Percentiles rank a stretch among this genome's conserved stretches.
These are phyloP conservation scores for Crithidia bombi DNA, from an alignment of 208 protist genomes.

Conservation along the genomic window DNA sequence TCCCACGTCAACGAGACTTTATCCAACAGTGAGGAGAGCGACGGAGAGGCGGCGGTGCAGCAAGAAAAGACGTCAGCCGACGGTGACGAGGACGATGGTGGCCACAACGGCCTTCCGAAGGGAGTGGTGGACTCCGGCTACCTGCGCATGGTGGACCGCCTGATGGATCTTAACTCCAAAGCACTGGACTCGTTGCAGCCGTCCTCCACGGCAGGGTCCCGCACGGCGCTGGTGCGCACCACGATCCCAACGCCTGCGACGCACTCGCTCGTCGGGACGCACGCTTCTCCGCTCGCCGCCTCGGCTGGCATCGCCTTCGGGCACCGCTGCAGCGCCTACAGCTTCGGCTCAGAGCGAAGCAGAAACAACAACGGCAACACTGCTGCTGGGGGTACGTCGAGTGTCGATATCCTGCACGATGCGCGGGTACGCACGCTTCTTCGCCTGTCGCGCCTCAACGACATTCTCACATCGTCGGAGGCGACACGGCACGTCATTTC, in stretches of 20 bases:
- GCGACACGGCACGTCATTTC: slow-evolving; percentile 32
- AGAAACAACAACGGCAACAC: background rate
- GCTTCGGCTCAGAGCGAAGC: background rate
- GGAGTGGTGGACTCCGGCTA: slow-evolving; percentile 24
- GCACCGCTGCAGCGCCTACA: slow-evolving; percentile 7
- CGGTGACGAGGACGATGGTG: background rate
- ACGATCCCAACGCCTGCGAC: background rate
- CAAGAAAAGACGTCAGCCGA: background rate
- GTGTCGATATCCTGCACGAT: slow-evolving; percentile 39
- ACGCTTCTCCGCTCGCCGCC: background rate
- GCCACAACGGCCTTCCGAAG: background rate
- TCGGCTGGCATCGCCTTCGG: background rate
- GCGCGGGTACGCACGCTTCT: slow-evolving; percentile 65
- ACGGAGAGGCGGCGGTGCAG: background rate
- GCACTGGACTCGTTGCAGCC: slow-evolving; percentile 33
- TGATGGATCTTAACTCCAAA: slow-evolving; percentile 37
- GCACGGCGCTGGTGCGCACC: slow-evolving; percentile 14
- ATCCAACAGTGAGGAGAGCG: background rate
- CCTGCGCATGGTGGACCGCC: slow-evolving; percentile 37
- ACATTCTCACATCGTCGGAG: slow-evolving; percentile 25
- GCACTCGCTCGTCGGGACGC: background rate
- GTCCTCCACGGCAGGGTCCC: slow-evolving; percentile 7
- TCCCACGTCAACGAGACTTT: background rate
- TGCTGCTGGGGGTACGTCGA: no score
- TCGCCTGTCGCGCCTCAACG: slow-evolving; percentile 64